Evolutionary conservation across 306 rosid genomes (phyloP).

Genomic region (Quercus glauca): DNA sequence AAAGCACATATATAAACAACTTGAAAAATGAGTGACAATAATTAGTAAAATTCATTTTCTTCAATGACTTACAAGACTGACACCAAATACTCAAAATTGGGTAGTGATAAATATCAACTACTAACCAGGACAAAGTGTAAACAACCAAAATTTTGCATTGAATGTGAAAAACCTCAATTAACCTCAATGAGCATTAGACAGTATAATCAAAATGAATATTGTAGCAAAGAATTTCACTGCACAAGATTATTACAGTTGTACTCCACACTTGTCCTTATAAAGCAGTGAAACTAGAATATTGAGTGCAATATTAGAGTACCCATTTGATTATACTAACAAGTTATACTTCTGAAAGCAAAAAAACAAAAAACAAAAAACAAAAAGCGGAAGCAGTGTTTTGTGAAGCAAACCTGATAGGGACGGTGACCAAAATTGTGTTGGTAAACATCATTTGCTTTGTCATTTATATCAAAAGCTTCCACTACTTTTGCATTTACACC

Average conservation of each 20-base stretch:
- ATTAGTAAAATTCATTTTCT: background rate
- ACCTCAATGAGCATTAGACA: background rate
- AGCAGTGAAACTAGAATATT: background rate
- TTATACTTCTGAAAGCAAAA: background rate
- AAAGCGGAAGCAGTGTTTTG: background rate
- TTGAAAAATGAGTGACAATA: background rate
- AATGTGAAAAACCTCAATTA: background rate
- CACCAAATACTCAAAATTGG: background rate
- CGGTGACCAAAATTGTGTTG: constrained; percentile 77
- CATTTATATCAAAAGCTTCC: constrained; percentile 84
- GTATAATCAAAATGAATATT: background rate
- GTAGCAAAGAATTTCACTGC: background rate
- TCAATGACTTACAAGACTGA: background rate
- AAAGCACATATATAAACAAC: no score
- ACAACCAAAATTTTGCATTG: background rate
- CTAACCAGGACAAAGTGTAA: background rate
- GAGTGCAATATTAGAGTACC: no score
- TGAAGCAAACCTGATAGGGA: constrained; percentile 66
- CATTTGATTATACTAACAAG: no score
- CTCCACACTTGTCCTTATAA: background rate
- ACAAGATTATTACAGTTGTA: background rate
- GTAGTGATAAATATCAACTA: background rate
- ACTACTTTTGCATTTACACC: constrained; percentile 60
- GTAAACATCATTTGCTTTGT: constrained; percentile 86
- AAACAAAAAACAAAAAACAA: no score